Evolutionary conservation across 495 filamentous ascomycete genomes (phyloP), one percentile per base, ranked within the genome.

Genomic region (Rhypophila decipiens): DNA sequence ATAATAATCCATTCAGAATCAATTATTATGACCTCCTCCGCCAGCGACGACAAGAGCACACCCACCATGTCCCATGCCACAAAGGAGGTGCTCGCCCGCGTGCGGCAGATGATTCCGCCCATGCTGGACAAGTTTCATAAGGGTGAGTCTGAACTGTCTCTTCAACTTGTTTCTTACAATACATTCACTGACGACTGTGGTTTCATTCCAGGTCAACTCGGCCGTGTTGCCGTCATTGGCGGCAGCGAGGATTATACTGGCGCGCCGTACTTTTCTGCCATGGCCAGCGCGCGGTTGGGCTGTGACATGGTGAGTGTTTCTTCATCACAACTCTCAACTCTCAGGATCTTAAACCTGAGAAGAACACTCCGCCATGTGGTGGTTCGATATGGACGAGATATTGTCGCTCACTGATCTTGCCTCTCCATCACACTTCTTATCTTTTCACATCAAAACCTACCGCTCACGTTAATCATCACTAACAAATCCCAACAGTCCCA

Each of bases 81-180:
- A 22, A 69, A 83, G 65, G 84, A 87, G 46, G 71, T 95, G 24
- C 74, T 98, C 19, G 62, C 70, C 42, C 89, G 87, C 63, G 90
- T 91, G 61, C 85, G 86, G 73, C 88, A 85, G 65, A 86, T 98
- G 65, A 78, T 98, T 39, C 93, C 93, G 35, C 93, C 93, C 8
- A 85, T 98, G 85, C 78, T 97, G 10, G 89, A 93, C 60, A 90
- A 80, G 51, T 96, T 98, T 60, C 93, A 98, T 65, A 98, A 98
- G 83, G 93, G 91, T 90, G 43, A n/a, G 56, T 50, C 11, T 19
- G 24, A 44, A 35, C 49, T 5, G 48, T 12, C 35, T 24, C 17
- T 1, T 45, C n/a, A n/a, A n/a, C n/a, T n/a, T n/a, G n/a, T n/a
- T n/a, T n/a, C n/a, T n/a, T n/a, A n/a, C n/a, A n/a, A n/a, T n/a